Conservation (phyloP, 768 basidiomycete genomes). For the Leccinum ochraceum region DNA sequence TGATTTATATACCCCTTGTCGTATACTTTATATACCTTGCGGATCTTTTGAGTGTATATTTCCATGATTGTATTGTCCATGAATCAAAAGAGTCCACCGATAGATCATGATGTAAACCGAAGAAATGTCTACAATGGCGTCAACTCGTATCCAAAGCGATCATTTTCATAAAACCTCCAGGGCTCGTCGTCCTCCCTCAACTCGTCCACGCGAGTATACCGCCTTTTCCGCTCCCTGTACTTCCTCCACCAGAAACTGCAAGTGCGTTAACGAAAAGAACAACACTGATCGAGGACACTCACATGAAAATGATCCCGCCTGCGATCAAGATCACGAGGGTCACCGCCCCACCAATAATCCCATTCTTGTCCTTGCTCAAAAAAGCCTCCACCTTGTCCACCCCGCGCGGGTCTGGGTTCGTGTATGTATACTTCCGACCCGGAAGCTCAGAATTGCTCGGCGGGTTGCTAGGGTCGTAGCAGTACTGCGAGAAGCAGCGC, state of each 20-base stretch:
- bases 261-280: background rate
- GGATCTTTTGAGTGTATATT: background rate
- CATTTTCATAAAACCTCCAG: conserved; percentile 29
- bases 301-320: too few species aligned
- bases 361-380: too few species aligned
- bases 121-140: conserved; percentile 3
- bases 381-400: too few species aligned
- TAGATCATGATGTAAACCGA: background rate
- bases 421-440: too few species aligned
- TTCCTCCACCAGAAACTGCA: conserved; percentile 35
- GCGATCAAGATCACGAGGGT: too few species aligned
- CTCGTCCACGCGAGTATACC: conserved; percentile 28
- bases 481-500: too few species aligned
- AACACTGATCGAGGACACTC: too few species aligned
- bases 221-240: conserved; percentile 17
- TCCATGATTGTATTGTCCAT: background rate
- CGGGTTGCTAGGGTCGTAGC: too few species aligned
- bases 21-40: conserved; percentile 19
- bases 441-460: too few species aligned
- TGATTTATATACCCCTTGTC: conserved; percentile 15
- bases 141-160: conserved; percentile 14
- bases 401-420: too few species aligned
- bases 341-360: too few species aligned
- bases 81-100: too few species aligned
- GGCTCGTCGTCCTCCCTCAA: conserved; percentile 32